These are phyloP conservation scores for Daldinia childiae DNA, from an alignment of 495 filamentous ascomycete genomes.

Conservation along the genomic window DNA sequence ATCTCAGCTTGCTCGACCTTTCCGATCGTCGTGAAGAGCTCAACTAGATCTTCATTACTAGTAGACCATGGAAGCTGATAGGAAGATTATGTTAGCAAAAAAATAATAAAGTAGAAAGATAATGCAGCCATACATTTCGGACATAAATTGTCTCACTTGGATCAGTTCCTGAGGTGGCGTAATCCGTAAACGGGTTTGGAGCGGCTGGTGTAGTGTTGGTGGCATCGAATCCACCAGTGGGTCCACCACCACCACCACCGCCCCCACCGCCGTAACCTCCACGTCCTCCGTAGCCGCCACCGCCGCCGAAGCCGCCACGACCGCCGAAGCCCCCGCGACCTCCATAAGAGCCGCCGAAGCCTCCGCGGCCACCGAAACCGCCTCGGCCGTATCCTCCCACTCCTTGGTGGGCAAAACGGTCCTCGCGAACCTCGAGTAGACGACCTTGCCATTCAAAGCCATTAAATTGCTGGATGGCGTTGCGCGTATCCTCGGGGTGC, in stretches of 20 bases:
- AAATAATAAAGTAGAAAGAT: neutral
- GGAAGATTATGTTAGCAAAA: constrained; percentile 38
- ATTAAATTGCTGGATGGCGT: constrained; percentile 96
- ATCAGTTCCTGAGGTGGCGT: constrained; percentile 87
- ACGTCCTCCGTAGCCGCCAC: constrained; percentile 49
- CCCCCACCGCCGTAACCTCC: constrained; percentile 51
- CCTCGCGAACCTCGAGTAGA: constrained; percentile 91
- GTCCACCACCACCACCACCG: constrained; percentile 48
- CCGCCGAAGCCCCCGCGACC: constrained; percentile 67
- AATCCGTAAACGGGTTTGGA: constrained; percentile 97
- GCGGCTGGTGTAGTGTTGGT: constrained; percentile 50
- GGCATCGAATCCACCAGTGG: constrained; percentile 57
- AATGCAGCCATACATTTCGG: constrained; percentile 81
- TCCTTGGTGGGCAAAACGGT: constrained; percentile 83
- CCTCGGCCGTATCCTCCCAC: constrained; percentile 62
- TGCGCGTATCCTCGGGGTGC: constrained; percentile 90
- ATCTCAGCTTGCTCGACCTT: constrained; percentile 98
- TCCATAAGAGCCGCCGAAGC: constrained; percentile 64
- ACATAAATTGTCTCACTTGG: constrained; percentile 88
- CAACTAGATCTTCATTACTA: constrained; percentile 94
- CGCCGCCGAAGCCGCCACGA: constrained; percentile 56
- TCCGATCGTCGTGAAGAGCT: constrained; percentile 96
- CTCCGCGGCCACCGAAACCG: constrained; percentile 64
- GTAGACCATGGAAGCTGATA: constrained; percentile 95
- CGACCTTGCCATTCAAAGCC: constrained; percentile 99